Evolutionary conservation across 2,329 filamentous ascomycete genomes (phyloP), one percentile per base, ranked within the genome.

Genomic region (Sporothrix schenckii): DNA sequence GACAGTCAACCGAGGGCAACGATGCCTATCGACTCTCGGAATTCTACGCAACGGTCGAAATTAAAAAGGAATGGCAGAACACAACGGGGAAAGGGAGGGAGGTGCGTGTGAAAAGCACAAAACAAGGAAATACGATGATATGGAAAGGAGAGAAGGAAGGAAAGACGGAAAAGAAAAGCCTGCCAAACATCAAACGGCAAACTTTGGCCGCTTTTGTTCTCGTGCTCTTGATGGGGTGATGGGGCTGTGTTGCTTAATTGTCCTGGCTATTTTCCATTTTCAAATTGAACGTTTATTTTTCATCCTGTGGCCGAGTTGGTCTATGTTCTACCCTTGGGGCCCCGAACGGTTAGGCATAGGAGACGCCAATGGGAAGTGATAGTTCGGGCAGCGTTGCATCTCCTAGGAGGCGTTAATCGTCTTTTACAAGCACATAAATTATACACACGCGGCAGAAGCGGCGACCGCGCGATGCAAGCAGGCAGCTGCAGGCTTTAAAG

Each of bases 191-290:
- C 13, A 27, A 14, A 44, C 34, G 34, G 34, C 34, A 34, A 34
- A 47, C 13, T 24, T 24, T 63, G 39, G 5, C 58, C 58, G 39
- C 39, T 47, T 61, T 63, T 39, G 58, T 63, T 39, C 13, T 63
- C 58, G 58, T 63, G 58, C 58, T 63, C 39, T 21, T 47, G 21
- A 61, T 47, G 39, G 58, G 1, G 34, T 34, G 34, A 34, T 7
- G 27, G 39, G 39, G 58, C 58, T 47, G 58, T 27, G 54, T 39
- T 58, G 54, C 39, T 34, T 21, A 21, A 19, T 58, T 30, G 27
- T 41, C 34, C 19, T 13, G 54, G 7, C 54, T 10, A 56, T 34
- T 47, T 7, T 21, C 21, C 47, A 50, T 50, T n/a, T 16, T 44
- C 41, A n/a, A n/a, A 21, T 50, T 21, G 41, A 13, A 7, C 14